phyloP scores from a whole-genome alignment of 768 basidiomycete genomes.

The Boletales sp. region DNA sequence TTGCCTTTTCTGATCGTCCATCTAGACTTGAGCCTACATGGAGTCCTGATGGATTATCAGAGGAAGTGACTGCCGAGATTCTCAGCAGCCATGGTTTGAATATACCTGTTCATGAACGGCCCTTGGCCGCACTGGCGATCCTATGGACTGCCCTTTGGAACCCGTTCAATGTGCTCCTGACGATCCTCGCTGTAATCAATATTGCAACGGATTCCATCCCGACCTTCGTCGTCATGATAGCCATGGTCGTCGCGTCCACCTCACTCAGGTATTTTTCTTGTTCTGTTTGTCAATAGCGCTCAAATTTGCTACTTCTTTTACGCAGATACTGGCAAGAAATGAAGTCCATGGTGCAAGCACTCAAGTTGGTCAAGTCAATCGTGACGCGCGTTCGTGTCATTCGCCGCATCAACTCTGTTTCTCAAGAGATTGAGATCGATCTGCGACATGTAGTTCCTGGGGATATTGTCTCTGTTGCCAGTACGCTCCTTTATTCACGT shows the following conservation, averaged over 20 bases:
- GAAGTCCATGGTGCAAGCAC: slow-evolving; percentile 33
- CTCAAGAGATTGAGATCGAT: slow-evolving; percentile 29
- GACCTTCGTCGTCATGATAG: slow-evolving; percentile 33
- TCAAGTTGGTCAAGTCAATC: slow-evolving; percentile 32
- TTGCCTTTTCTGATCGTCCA: not conserved
- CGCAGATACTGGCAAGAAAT: slow-evolving; percentile 32
- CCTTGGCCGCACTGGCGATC: slow-evolving; percentile 25
- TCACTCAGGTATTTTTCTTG: slow-evolving; percentile 22
- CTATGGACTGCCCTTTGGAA: slow-evolving; percentile 34
- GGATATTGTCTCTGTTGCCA: slow-evolving; percentile 29
- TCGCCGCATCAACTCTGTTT: slow-evolving; percentile 19
- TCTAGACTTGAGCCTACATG: slow-evolving; percentile 26
- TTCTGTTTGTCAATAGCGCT: not conserved
- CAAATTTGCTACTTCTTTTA: not conserved
- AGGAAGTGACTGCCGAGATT: slow-evolving; percentile 14
- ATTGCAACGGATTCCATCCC: slow-evolving; percentile 31
- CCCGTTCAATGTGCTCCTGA: slow-evolving; percentile 33
- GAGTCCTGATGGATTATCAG: slow-evolving; percentile 21
- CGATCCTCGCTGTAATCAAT: slow-evolving; percentile 29
- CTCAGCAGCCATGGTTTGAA: slow-evolving; percentile 27
- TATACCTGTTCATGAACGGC: slow-evolving; percentile 28
- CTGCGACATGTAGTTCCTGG: slow-evolving; percentile 31
- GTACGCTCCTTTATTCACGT: slow-evolving; percentile 10
- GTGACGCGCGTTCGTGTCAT: slow-evolving; percentile 31
- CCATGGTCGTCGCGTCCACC: slow-evolving; percentile 35